Conservation (phyloP, 495 filamentous ascomycete genomes). For the Xylaria cubensis region DNA sequence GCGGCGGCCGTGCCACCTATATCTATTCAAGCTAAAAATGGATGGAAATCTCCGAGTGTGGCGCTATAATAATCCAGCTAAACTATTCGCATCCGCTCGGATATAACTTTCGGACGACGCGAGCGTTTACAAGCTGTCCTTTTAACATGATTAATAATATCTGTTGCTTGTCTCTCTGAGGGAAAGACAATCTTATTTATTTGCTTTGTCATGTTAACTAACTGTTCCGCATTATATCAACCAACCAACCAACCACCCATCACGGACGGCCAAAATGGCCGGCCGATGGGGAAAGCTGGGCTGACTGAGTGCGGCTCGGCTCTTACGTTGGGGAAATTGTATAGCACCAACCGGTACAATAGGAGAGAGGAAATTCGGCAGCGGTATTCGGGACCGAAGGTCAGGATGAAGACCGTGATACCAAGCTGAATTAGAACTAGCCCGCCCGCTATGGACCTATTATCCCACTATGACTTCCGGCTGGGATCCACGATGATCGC, state of each 20-base stretch:
- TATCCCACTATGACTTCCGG: not conserved
- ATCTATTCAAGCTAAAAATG: not conserved
- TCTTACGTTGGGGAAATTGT: not conserved
- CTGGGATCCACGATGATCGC: slow-evolving; percentile 9
- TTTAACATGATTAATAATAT: not conserved
- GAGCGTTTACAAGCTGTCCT: not conserved
- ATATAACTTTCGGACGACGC: not conserved
- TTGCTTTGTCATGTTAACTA: not conserved
- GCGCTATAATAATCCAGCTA: not conserved
- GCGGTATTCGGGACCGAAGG: not conserved
- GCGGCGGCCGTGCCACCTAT: not conserved
- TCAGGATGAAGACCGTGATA: no score
- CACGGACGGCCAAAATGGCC: slow-evolving; percentile 3
- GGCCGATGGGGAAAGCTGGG: not conserved
- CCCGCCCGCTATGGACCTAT: not conserved
- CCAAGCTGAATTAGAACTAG: not conserved
- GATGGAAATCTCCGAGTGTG: not conserved
- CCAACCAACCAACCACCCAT: not conserved
- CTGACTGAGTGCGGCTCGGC: not conserved
- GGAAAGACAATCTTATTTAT: not conserved
- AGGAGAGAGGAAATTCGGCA: not conserved
- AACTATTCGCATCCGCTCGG: not conserved
- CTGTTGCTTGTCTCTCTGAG: not conserved
- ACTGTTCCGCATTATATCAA: not conserved
- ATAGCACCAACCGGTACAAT: not conserved